A percentile compares a stretch with the other conserved stretches of the same genome.
Conservation (phyloP, 305 asterid genomes). For the Solanum hybrid region DNA sequence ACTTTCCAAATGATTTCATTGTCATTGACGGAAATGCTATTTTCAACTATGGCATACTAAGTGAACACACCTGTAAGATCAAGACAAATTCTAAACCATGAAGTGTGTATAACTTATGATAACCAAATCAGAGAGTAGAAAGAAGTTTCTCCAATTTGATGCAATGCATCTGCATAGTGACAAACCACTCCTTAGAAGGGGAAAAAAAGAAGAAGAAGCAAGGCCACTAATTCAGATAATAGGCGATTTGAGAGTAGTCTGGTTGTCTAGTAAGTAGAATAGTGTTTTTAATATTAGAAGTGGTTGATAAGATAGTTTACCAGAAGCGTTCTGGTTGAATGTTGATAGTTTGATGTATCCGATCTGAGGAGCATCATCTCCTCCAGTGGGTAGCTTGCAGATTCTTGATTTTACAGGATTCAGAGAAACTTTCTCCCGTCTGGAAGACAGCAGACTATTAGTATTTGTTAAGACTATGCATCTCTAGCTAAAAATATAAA, state of each 20-base stretch:
- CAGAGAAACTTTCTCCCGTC: slow-evolving; percentile 74
- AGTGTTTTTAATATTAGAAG: neutral
- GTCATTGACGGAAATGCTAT: neutral
- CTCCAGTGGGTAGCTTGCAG: slow-evolving; percentile 57
- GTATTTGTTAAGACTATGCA: slow-evolving; percentile 2
- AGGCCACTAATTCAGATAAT: neutral
- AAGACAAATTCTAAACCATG: neutral
- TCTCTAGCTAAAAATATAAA: neutral
- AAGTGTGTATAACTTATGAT: neutral
- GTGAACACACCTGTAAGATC: neutral
- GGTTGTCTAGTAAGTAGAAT: neutral
- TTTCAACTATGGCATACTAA: neutral
- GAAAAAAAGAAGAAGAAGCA: neutral
- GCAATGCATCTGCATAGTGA: slow-evolving; percentile 1
- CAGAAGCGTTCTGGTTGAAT: slow-evolving; percentile 95
- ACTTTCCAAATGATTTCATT: neutral
- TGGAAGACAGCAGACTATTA: slow-evolving; percentile 30
- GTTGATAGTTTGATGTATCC: slow-evolving; percentile 91
- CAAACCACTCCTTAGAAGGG: neutral
- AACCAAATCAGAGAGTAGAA: slow-evolving; percentile 6
- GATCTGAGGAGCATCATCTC: slow-evolving; percentile 51
- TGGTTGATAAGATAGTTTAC: slow-evolving; percentile 22
- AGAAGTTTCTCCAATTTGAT: neutral
- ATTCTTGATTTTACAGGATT: slow-evolving; percentile 92
- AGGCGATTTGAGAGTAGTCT: neutral